These are phyloP conservation scores for Didymella keratinophila DNA, from an alignment of 2,329 filamentous ascomycete species.

Conservation along the genomic window DNA sequence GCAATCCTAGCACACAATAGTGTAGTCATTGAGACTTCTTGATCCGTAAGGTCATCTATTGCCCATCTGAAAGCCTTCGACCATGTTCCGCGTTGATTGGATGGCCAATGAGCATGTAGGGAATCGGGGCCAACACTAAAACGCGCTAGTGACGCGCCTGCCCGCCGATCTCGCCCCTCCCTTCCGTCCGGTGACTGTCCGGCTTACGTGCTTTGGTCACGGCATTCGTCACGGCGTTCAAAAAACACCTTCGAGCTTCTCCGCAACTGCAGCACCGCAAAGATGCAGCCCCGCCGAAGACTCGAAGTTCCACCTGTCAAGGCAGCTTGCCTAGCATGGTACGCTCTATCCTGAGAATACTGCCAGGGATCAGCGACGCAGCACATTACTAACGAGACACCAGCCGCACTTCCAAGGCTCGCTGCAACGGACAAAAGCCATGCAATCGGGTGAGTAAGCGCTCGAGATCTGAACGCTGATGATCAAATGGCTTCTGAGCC, in stretches of 20 bases:
- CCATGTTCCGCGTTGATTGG: no score
- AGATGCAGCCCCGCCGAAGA: conserved; percentile 11
- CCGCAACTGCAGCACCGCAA: neutral
- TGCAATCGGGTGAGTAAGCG: conserved; percentile 11
- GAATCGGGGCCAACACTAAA: neutral
- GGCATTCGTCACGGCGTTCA: conserved; percentile 8
- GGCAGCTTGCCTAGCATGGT: conserved; percentile 20
- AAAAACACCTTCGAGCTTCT: neutral
- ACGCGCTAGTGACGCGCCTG: neutral
- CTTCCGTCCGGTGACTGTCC: neutral
- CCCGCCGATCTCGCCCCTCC: neutral
- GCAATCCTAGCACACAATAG: no score
- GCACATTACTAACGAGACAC: neutral
- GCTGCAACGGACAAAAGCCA: conserved; percentile 15
- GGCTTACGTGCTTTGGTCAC: conserved; percentile 1
- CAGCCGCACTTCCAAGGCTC: conserved; percentile 20
- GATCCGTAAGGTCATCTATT: no score
- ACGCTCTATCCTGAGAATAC: neutral
- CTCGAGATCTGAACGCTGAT: neutral
- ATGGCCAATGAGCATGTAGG: no score
- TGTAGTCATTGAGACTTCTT: no score
- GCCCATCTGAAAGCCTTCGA: no score
- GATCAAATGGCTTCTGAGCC: neutral
- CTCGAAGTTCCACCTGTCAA: conserved; percentile 16
- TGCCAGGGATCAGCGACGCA: neutral